Base-by-base conservation (phyloP, 345 rosid genomes). In the Syzygium jambos region DNA sequence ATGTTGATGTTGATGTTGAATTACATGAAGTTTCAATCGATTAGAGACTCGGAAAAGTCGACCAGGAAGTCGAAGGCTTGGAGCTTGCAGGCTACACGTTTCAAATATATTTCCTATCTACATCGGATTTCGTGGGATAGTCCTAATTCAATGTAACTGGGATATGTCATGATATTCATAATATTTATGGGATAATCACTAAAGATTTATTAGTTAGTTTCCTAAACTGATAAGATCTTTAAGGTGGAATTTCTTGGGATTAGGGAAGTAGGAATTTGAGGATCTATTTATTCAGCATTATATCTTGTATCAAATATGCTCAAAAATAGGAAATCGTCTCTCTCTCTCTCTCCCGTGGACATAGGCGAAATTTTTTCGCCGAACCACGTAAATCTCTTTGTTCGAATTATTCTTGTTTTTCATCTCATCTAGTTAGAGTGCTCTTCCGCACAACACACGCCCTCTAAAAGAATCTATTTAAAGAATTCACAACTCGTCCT, bases 21-120 rank as follows among this genome's bases (percentile, higher is more conserved):
- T 63, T 63, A 9, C 77, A 63, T 0, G 1, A 63, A 29, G 7
- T 61, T 61, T 61, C 38, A 2, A 61, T 61, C 8, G 4, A n/a
- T 61, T 27, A n/a, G 34, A 61, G 17, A 61, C 34, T 61, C 34
- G 2, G 2, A 61, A 61, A 61, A 6, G 34, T 61, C 73, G 16
- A n/a, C n/a, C 8, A 2, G 6, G 0, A 13, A n/a, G 9, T 63
- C 77, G 3, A 29, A 0, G 77, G 41, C 21, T 43, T 43, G 1
- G 38, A 63, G 41, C 17, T 61, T 61, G 19, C 19, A 13, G 1
- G 73, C 34, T 61, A 61, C 9, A 27, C 4, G 0, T 61, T 61
- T n/a, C 73, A 61, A 1, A 57, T 57, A 10, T 57, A 56, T 23
- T 23, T 56, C n/a, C n/a, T 56, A 56, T 56, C 61, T 23, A 56